These are phyloP conservation scores for Albizia julibrissin DNA, from an alignment of 306 rosid genomes.

Conservation along the genomic window DNA sequence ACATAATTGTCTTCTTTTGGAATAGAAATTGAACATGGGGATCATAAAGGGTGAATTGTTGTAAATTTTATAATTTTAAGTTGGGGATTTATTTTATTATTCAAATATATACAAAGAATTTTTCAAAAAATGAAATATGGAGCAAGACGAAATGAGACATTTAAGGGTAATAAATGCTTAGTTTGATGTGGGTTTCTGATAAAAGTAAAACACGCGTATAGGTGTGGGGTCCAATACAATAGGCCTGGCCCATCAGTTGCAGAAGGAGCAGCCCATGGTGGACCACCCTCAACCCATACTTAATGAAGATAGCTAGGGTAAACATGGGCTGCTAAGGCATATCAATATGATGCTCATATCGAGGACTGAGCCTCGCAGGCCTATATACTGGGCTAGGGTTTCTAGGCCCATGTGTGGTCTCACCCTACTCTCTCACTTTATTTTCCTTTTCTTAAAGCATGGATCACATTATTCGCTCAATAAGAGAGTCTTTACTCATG, in stretches of 20 bases:
- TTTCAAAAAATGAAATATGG: too few relatives aligned
- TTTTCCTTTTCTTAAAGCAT: not conserved
- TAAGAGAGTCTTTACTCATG: not conserved
- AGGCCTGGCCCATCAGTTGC: not conserved
- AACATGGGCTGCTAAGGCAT: not conserved
- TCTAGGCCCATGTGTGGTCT: conserved; percentile 10
- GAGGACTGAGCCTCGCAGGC: not conserved
- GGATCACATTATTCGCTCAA: not conserved
- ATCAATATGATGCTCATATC: not conserved
- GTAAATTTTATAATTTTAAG: too few relatives aligned
- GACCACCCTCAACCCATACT: not conserved
- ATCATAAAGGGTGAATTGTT: too few relatives aligned
- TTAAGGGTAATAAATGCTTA: not conserved
- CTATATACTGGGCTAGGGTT: not conserved
- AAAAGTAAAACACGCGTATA: not conserved
- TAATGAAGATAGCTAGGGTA: not conserved
- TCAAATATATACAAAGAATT: not conserved
- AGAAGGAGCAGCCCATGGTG: not conserved
- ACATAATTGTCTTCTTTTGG: too few relatives aligned
- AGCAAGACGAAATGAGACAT: not conserved
- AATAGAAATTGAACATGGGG: too few relatives aligned
- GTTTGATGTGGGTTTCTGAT: not conserved
- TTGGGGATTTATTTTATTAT: too few relatives aligned
- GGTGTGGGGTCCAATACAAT: not conserved
- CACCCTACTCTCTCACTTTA: not conserved